A percentile compares a stretch with the other conserved stretches of the same genome.
phyloP scores from a whole-genome alignment of 208 protist species.

The Trypanosoma conorhini region DNA sequence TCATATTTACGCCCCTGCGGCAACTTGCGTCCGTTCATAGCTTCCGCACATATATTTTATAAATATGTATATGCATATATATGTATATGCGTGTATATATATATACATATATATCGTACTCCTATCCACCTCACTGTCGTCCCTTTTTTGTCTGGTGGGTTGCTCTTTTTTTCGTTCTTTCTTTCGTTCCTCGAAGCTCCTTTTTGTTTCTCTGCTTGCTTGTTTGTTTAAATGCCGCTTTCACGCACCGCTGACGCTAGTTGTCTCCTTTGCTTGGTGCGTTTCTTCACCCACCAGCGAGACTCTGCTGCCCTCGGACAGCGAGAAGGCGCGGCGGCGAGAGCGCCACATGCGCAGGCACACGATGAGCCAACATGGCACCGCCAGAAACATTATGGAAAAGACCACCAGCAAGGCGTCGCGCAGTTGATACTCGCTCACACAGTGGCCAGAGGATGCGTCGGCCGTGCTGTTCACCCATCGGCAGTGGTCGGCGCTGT shows the following conservation, averaged over 20 bases:
- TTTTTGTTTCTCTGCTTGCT: not conserved
- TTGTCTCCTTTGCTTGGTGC: not conserved
- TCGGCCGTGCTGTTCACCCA: constrained; percentile 38
- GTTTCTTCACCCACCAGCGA: not conserved
- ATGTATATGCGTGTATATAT: too few relatives aligned
- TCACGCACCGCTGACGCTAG: too few relatives aligned
- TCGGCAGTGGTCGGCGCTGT: constrained; percentile 28
- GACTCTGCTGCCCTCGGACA: not conserved
- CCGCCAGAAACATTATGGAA: constrained; percentile 39
- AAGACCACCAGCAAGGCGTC: constrained; percentile 76
- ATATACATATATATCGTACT: not conserved
- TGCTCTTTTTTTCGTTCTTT: not conserved
- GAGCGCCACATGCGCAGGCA: constrained; percentile 35
- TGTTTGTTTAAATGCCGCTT: not conserved
- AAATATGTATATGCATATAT: too few relatives aligned
- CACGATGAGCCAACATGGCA: constrained; percentile 56
- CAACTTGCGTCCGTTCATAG: too few relatives aligned
- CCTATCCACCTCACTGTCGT: not conserved
- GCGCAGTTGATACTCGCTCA: constrained; percentile 58
- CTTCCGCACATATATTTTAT: too few relatives aligned
- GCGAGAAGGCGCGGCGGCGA: not conserved
- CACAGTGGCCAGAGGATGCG: constrained; percentile 37
- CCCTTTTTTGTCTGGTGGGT: not conserved
- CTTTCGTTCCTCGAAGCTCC: not conserved
- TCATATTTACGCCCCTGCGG: too few relatives aligned